A percentile compares a stretch with the other conserved stretches of the same genome.
Conservation (phyloP, 495 filamentous ascomycete genomes). For the Annulohypoxylon moriforme region DNA sequence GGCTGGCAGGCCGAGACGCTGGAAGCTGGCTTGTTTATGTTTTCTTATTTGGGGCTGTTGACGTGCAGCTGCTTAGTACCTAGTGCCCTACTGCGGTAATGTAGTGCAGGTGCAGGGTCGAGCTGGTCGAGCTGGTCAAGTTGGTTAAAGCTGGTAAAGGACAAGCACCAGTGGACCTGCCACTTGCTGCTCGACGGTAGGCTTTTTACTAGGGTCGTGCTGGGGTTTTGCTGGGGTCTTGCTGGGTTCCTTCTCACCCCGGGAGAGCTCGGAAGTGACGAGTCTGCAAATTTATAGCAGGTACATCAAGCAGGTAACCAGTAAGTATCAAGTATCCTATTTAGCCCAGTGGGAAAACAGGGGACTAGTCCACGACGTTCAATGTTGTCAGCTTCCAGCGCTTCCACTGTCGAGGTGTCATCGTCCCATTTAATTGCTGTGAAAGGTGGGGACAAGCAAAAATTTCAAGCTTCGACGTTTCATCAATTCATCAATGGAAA, state of each 20-base stretch:
- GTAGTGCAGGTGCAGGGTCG: background rate
- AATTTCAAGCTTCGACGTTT: conserved; percentile 11
- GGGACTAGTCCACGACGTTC: conserved; percentile 24
- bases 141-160: background rate
- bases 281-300: background rate
- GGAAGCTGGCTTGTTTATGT: conserved; percentile 43
- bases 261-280: background rate
- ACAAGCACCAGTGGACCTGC: background rate
- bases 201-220: background rate
- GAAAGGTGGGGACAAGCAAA: conserved; percentile 15
- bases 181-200: conserved; percentile 1
- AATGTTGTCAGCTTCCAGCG: conserved; percentile 20
- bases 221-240: background rate
- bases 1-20: conserved; percentile 34
- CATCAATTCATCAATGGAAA: background rate
- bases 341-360: conserved; percentile 21
- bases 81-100: background rate
- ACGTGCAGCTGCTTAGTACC: conserved; percentile 33
- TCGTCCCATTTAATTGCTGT: conserved; percentile 37
- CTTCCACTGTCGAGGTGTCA: conserved; percentile 34
- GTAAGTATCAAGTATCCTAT: background rate
- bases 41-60: conserved; percentile 41
- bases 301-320: conserved; percentile 1
- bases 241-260: background rate
- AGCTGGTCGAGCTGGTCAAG: background rate